Conservation (phyloP, 495 filamentous ascomycete species). For the Penicillium silybi region DNA sequence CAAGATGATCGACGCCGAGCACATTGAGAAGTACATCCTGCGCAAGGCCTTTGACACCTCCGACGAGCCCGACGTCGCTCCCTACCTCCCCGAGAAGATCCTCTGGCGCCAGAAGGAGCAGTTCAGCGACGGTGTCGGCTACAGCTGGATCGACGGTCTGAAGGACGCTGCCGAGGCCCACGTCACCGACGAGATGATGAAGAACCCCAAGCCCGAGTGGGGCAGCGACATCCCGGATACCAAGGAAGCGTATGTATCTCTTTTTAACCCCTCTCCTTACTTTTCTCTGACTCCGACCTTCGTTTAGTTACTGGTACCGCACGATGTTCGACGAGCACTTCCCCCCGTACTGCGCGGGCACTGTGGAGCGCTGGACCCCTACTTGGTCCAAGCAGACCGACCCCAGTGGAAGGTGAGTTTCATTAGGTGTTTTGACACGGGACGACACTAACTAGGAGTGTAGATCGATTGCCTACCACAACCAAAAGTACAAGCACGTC, state of each 20-base stretch:
- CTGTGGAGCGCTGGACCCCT: conserved; percentile 96
- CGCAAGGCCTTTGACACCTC: conserved; percentile 94
- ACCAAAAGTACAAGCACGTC: conserved; percentile 57
- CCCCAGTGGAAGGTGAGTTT: conserved; percentile 80
- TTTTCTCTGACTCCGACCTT: conserved; percentile 17
- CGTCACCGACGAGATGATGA: conserved; percentile 94
- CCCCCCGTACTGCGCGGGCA: conserved; percentile 82
- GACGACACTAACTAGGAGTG: conserved; percentile 16
- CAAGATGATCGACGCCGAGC: conserved; percentile 89
- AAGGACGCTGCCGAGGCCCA: conserved; percentile 88
- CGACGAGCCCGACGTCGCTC: conserved; percentile 68
- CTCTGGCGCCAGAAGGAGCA: conserved; percentile 99
- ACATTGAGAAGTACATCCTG: conserved; percentile 95
- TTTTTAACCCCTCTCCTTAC: not conserved
- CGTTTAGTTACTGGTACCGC: conserved; percentile 85
- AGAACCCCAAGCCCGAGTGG: conserved; percentile 95
- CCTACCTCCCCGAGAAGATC: conserved; percentile 92
- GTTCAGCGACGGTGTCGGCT: conserved; percentile 96
- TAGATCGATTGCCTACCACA: conserved; percentile 68
- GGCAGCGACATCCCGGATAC: conserved; percentile 84
- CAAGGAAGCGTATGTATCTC: conserved; percentile 81
- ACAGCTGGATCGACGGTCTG: conserved; percentile 96
- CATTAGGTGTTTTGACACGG: not conserved
- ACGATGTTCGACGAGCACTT: conserved; percentile 98
- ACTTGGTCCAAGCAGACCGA: conserved; percentile 96